Percentiles rank a stretch among this genome's conserved stretches.
Evolutionary conservation across 768 basidiomycete genomes (phyloP).

Genomic region (Psilocybe subaeruginosa): DNA sequence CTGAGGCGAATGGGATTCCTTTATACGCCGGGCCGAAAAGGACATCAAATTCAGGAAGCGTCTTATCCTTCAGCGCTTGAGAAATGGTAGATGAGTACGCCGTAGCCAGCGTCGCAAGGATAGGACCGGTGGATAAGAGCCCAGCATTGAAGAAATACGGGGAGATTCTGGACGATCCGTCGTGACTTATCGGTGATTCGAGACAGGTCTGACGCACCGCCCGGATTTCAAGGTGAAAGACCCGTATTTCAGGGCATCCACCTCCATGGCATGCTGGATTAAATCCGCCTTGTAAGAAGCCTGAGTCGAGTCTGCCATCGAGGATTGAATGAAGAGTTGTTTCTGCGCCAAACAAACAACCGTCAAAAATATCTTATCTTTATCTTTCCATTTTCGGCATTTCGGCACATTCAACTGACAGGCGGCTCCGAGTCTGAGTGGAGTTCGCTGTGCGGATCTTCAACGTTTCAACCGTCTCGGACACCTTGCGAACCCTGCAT

Average conservation of each 20-base stretch:
- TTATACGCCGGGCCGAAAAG: conserved; percentile 98
- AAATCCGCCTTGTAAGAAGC: conserved; percentile 59
- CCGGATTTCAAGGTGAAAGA: conserved; percentile 94
- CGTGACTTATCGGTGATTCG: not conserved
- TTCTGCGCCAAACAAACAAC: not conserved
- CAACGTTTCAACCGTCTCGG: not conserved
- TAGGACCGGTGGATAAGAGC: conserved; percentile 79
- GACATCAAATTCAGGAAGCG: conserved; percentile 65
- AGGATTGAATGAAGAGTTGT: not conserved
- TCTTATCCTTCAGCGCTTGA: conserved; percentile 39
- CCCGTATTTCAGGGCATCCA: conserved; percentile 86
- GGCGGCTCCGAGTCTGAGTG: not conserved
- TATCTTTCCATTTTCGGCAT: not conserved
- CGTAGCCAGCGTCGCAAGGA: conserved; percentile 73
- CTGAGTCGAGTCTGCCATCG: conserved; percentile 12
- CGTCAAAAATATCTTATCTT: conserved; percentile 3
- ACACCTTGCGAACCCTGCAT: not conserved
- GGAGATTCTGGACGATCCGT: conserved; percentile 57
- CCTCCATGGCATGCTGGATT: conserved; percentile 67
- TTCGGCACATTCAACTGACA: not conserved
- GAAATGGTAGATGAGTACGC: conserved; percentile 87
- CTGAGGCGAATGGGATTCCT: conserved; percentile 91
- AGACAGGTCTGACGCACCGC: conserved; percentile 55
- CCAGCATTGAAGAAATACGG: conserved; percentile 99
- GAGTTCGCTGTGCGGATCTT: not conserved